Evolutionary conservation across 345 rosid genomes (phyloP).

Genomic region (Erodium maritimum): DNA sequence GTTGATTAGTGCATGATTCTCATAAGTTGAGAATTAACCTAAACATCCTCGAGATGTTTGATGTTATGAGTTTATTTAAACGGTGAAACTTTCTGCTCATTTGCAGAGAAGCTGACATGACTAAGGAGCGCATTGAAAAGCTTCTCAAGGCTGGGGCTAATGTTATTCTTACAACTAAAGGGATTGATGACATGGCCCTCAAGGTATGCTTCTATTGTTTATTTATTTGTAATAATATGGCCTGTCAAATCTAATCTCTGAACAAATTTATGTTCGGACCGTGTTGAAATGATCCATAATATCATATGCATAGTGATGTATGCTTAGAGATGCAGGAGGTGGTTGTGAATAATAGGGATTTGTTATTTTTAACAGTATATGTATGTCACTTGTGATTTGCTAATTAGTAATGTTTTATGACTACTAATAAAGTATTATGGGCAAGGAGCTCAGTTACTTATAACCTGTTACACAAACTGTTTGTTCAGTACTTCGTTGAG

Average conservation of each 20-base stretch:
- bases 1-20: too few relatives aligned
- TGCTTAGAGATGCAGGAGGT: background rate
- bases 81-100: conserved; percentile 1
- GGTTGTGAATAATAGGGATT: background rate
- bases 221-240: too few relatives aligned
- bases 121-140: conserved; percentile 89
- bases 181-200: conserved; percentile 99
- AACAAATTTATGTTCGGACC: too few relatives aligned
- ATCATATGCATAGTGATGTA: background rate
- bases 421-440: background rate
- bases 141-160: conserved; percentile 96
- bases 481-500: conserved; percentile 80
- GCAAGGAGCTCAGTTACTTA: background rate
- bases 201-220: conserved; percentile 32
- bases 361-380: too few relatives aligned
- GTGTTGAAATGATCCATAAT: too few relatives aligned
- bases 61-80: background rate
- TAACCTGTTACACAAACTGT: background rate
- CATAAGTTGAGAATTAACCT: too few relatives aligned
- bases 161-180: conserved; percentile 88
- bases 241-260: too few relatives aligned
- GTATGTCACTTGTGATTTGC: background rate
- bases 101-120: conserved; percentile 89
- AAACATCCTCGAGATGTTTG: background rate
- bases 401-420: too few relatives aligned